Evolutionary conservation across 169 alveolate species (phyloP), one percentile per base, ranked within the genome.

Genomic region (Blepharisma undulans): DNA sequence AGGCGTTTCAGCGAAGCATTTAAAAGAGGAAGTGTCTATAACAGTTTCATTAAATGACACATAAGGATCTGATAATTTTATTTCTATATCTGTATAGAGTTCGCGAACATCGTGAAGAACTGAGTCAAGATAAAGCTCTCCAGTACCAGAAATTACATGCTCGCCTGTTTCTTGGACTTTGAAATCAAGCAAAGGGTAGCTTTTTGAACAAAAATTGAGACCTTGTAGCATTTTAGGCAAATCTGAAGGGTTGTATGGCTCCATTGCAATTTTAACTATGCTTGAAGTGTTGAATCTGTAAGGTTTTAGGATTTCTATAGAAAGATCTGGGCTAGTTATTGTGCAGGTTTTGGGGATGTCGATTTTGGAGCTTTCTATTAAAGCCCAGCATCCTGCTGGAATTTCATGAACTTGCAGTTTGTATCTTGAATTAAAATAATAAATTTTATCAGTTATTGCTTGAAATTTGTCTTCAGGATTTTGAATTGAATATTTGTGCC

Each of bases 161-260:
- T 99, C 99, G 19, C 99, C 99, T 71, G 99, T 97, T 92, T 99
- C 99, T 92, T 99, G 99, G 12, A 99, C 99, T 76, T 98, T 98
- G 19, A 99, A 97, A 76, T 95, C 95, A 7, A 98, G 95, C 25
- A 98, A 93, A 16, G 99, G 99, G 87, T 99, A 99, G 33, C 98
- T 93, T 92, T 98, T 98, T 85, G 97, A 98, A 59, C 99, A 97
- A 85, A 98, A 96, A 33, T 99, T 92, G 33, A 99, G 96, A 2
- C 99, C 99, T 93, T 99, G 99, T 7, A 98, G 96, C 99, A 99
- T 99, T 94, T 99, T 98, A 18, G 99, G 99, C 60, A 99, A 98
- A 88, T 99, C 99, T 16, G 99, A 95, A 34, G 99, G 99, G 88
- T 98, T 98, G 21, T 98, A 96, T 18, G 99, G 99, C 94, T 99